These are phyloP conservation scores for Entomortierella beljakovae DNA, from an alignment of 192 early-diverging fungal genomes.

Conservation along the genomic window DNA sequence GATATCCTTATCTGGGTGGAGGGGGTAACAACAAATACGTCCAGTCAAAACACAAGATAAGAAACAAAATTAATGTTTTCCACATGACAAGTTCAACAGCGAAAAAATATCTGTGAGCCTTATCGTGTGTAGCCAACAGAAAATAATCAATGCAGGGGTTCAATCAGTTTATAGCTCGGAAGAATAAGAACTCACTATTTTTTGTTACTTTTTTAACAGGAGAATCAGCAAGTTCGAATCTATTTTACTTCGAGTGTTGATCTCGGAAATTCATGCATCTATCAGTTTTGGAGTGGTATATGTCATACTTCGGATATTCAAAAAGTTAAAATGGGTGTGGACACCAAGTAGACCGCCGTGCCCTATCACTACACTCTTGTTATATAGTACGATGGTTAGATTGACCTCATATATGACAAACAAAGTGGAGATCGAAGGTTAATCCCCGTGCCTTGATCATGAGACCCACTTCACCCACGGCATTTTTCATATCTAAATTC, in stretches of 20 bases:
- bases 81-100: too few species aligned
- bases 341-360: neutral
- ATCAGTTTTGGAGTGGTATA: neutral
- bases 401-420: conserved; percentile 3
- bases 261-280: conserved; percentile 5
- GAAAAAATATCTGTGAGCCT: too few species aligned
- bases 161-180: too few species aligned
- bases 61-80: too few species aligned
- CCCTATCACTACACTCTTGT: too few species aligned
- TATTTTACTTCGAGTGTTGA: neutral
- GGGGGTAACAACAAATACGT: neutral
- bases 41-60: neutral
- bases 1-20: too few species aligned
- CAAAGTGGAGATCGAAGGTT: conserved; percentile 14
- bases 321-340: neutral
- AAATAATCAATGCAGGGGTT: too few species aligned
- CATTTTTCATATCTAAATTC: neutral
- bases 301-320: neutral
- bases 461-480: neutral
- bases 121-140: neutral
- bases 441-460: conserved; percentile 1
- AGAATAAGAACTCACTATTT: neutral
- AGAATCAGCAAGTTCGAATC: neutral
- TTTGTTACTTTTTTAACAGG: neutral
- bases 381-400: too few species aligned